phyloP scores from a whole-genome alignment of 768 basidiomycete genomes.

The Hydnomerulius pinastri region DNA sequence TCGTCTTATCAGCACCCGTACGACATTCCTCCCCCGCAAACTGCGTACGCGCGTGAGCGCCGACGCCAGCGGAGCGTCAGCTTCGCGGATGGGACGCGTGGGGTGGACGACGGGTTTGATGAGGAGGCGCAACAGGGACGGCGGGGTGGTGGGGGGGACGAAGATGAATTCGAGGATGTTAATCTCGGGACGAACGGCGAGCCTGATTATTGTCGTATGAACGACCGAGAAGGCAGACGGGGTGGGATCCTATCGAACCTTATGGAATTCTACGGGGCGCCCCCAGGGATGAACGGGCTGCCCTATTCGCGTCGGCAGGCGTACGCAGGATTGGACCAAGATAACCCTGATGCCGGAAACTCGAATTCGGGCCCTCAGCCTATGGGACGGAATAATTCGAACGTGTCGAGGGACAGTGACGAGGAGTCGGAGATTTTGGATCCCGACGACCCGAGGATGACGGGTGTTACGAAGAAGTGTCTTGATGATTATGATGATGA shows the following conservation, averaged over 20 bases:
- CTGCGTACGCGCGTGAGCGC: constrained; percentile 35
- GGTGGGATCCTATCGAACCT: constrained; percentile 31
- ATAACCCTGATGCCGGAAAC: constrained; percentile 11
- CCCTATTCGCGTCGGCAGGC: constrained; percentile 26
- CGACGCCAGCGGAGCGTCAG: constrained; percentile 36
- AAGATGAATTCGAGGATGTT: constrained; percentile 21
- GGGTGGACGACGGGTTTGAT: constrained; percentile 20
- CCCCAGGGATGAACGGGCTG: constrained; percentile 23
- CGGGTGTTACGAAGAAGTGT: constrained; percentile 50
- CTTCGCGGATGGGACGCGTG: constrained; percentile 35
- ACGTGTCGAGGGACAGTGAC: constrained; percentile 37
- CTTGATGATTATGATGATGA: constrained; percentile 63
- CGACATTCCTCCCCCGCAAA: constrained; percentile 56
- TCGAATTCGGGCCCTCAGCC: constrained; percentile 4
- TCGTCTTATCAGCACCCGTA: constrained; percentile 64
- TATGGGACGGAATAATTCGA: constrained; percentile 43
- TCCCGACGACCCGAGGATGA: constrained; percentile 72
- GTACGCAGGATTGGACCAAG: too few relatives aligned
- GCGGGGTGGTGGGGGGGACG: constrained; percentile 4
- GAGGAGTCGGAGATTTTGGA: constrained; percentile 58
- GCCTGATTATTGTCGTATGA: constrained; percentile 14
- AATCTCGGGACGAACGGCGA: constrained; percentile 9
- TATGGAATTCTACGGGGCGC: constrained; percentile 32
- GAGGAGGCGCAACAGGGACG: constrained; percentile 24
- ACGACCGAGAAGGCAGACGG: constrained; percentile 25